phyloP scores from a whole-genome alignment of 1,139 yeast genomes.

The Protomyces arabidopsidicola region DNA sequence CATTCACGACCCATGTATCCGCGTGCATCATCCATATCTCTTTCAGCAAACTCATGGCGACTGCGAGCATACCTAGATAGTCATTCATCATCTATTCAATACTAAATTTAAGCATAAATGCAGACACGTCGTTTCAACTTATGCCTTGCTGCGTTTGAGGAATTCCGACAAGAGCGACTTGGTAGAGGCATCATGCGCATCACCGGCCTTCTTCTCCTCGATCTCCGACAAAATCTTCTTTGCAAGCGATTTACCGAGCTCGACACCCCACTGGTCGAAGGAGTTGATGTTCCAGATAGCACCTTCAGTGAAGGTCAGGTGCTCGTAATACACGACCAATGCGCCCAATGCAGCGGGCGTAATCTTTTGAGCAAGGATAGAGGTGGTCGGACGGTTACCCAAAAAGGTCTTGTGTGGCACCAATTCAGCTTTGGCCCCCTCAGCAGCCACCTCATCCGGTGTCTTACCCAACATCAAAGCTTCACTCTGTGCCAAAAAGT shows the following conservation, averaged over 20 bases:
- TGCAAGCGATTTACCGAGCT: slow-evolving; percentile 95
- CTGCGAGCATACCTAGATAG: neutral
- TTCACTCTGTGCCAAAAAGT: slow-evolving; percentile 97
- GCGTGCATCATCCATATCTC: no score
- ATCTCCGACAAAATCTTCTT: slow-evolving; percentile 90
- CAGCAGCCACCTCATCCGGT: slow-evolving; percentile 74
- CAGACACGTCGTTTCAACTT: neutral
- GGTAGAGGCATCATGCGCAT: slow-evolving; percentile 82
- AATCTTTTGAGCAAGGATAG: slow-evolving; percentile 88
- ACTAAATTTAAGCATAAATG: neutral
- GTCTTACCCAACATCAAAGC: slow-evolving; percentile 96
- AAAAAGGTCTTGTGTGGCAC: slow-evolving; percentile 94
- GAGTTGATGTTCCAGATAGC: slow-evolving; percentile 99
- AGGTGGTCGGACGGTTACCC: slow-evolving; percentile 98
- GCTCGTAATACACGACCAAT: slow-evolving; percentile 95
- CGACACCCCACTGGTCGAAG: slow-evolving; percentile 99
- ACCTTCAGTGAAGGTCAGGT: slow-evolving; percentile 94
- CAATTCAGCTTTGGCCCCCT: slow-evolving; percentile 71
- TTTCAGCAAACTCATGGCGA: neutral
- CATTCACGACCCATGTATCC: no score
- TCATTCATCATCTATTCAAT: neutral
- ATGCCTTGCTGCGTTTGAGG: slow-evolving; percentile 47
- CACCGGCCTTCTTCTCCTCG: slow-evolving; percentile 54
- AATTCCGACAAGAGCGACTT: slow-evolving; percentile 89
- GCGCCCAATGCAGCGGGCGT: slow-evolving; percentile 96